Conservation (phyloP, 1,284 basidiomycete genomes). For the Microbotryomycetes sp. region DNA sequence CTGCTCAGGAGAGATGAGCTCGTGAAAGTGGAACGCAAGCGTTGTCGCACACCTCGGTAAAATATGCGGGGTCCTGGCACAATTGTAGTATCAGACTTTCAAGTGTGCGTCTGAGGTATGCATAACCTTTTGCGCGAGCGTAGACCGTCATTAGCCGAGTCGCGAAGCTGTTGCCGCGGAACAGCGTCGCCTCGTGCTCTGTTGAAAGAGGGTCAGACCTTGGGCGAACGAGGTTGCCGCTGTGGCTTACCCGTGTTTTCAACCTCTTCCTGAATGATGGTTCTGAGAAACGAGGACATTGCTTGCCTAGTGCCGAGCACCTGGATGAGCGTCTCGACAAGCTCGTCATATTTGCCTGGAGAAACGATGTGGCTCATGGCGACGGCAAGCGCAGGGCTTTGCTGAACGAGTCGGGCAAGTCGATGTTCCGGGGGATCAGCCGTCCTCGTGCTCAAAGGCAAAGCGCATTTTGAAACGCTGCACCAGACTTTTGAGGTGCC, state of each 20-base stretch:
- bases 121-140: slow-evolving; percentile 77
- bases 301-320: slow-evolving; percentile 67
- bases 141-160: slow-evolving; percentile 76
- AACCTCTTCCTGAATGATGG: slow-evolving; percentile 77
- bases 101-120: slow-evolving; percentile 70
- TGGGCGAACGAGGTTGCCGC: not conserved
- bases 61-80: slow-evolving; percentile 60
- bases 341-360: slow-evolving; percentile 67
- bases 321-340: slow-evolving; percentile 70
- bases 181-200: slow-evolving; percentile 72
- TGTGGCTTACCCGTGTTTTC: slow-evolving; percentile 55
- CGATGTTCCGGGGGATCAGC: not conserved
- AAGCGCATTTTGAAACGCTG: not conserved
- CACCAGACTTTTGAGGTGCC: not conserved
- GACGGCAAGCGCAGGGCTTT: slow-evolving; percentile 53
- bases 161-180: slow-evolving; percentile 77
- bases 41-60: slow-evolving; percentile 52
- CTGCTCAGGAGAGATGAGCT: slow-evolving; percentile 36
- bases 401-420: slow-evolving; percentile 9
- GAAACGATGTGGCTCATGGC: slow-evolving; percentile 82
- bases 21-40: not conserved
- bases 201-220: not conserved
- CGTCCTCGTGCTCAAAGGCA: not conserved
- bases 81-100: slow-evolving; percentile 68
- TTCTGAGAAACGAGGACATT: slow-evolving; percentile 65